These are phyloP conservation scores for Diutina catenulata DNA, from an alignment of 1,139 yeast species.

Conservation along the genomic window DNA sequence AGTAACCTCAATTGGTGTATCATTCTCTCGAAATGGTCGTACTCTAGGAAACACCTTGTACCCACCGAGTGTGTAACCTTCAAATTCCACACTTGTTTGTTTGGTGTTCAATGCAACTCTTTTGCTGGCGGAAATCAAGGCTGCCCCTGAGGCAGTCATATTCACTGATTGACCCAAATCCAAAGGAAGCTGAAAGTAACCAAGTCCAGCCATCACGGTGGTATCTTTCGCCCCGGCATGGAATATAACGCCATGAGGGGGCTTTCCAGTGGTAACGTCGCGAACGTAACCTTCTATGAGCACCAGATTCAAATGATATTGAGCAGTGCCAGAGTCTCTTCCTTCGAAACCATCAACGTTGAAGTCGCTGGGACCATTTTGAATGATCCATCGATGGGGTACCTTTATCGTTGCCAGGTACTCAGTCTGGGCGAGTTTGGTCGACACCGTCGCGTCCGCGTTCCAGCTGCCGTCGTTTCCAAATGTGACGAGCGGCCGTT, in stretches of 20 bases:
- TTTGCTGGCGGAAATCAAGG: conserved; percentile 27
- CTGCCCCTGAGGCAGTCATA: conserved; percentile 17
- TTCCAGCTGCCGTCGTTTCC: not conserved
- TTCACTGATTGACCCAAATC: conserved; percentile 38
- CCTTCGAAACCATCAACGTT: conserved; percentile 55
- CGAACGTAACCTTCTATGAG: conserved; percentile 64
- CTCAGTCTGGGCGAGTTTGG: not conserved
- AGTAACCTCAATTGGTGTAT: not conserved
- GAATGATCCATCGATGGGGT: not conserved
- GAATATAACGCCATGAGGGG: not conserved
- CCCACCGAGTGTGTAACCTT: too few species aligned
- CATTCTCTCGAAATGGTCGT: not conserved
- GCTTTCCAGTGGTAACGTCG: conserved; percentile 18
- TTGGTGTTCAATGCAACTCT: conserved; percentile 17
- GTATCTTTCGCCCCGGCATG: conserved; percentile 19
- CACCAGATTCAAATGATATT: conserved; percentile 29
- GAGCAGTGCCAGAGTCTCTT: conserved; percentile 9
- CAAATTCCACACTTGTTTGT: not conserved
- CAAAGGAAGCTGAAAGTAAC: conserved; percentile 65
- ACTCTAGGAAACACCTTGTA: too few species aligned
- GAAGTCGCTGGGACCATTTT: conserved; percentile 11
- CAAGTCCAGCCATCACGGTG: conserved; percentile 57
- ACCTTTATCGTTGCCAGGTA: not conserved
- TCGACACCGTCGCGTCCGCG: not conserved
- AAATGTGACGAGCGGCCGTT: not conserved